phyloP scores from a whole-genome alignment of 176 grass and related monocot species.

The Lolium rigidum region DNA sequence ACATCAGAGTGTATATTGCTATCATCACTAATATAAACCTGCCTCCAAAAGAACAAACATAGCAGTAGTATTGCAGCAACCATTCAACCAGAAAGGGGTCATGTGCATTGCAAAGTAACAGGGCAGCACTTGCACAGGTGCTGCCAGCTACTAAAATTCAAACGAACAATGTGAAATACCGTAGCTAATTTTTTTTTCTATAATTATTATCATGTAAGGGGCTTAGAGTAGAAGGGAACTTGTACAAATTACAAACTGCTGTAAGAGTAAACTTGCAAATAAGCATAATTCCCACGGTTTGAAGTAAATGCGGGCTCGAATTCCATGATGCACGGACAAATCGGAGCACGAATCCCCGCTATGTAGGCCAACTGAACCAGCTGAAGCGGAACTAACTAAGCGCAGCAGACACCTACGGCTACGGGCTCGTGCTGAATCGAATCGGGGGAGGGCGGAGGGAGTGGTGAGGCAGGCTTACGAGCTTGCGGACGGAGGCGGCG shows the following conservation, averaged over 20 bases:
- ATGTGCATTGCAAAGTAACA: neutral
- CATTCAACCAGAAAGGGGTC: neutral
- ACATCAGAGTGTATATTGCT: neutral
- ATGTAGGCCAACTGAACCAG: neutral
- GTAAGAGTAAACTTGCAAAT: too few species aligned
- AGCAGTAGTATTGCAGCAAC: neutral
- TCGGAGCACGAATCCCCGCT: neutral
- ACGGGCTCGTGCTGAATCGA: neutral
- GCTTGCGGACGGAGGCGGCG: constrained; percentile 69
- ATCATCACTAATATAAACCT: neutral
- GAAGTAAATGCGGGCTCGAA: neutral
- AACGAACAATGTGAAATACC: neutral
- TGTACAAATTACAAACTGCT: neutral
- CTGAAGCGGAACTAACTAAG: constrained; percentile 1
- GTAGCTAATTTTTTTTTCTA: neutral
- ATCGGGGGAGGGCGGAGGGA: neutral
- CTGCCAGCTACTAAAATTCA: neutral
- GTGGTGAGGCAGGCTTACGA: constrained; percentile 42
- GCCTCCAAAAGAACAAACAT: neutral
- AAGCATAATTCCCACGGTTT: neutral
- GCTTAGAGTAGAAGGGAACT: neutral
- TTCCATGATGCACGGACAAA: constrained; percentile 1
- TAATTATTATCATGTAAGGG: neutral
- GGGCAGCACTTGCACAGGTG: neutral
- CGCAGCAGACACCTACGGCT: neutral